These are phyloP conservation scores for Talaromyces sp. DNA, from an alignment of 2,329 filamentous ascomycete genomes.

Conservation along the genomic window DNA sequence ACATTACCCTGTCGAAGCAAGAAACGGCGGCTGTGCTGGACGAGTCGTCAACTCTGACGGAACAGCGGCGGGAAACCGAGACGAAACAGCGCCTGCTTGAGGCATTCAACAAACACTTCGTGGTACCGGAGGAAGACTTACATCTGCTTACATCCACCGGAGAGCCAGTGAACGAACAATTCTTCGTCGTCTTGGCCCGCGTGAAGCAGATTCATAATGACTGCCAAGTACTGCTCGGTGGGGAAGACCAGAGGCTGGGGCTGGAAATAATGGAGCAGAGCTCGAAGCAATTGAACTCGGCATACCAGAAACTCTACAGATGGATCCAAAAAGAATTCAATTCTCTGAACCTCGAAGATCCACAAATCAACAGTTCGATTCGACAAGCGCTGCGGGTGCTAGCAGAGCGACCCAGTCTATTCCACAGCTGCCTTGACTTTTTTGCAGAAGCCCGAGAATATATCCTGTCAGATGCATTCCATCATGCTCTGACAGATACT, in stretches of 20 bases:
- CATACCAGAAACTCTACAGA: slow-evolving; percentile 91
- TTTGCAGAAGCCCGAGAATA: slow-evolving; percentile 88
- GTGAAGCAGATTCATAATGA: slow-evolving; percentile 85
- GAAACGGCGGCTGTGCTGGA: slow-evolving; percentile 70
- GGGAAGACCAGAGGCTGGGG: slow-evolving; percentile 82
- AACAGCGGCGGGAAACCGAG: slow-evolving; percentile 68
- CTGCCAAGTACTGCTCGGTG: slow-evolving; percentile 81
- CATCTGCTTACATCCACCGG: slow-evolving; percentile 69
- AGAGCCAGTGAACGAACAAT: slow-evolving; percentile 77
- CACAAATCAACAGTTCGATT: slow-evolving; percentile 82
- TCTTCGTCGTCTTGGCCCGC: slow-evolving; percentile 71
- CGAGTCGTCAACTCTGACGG: slow-evolving; percentile 69
- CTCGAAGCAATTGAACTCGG: slow-evolving; percentile 77
- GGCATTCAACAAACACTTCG: slow-evolving; percentile 76
- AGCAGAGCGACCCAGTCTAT: slow-evolving; percentile 81
- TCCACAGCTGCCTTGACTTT: slow-evolving; percentile 88
- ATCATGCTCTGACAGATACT: slow-evolving; percentile 75
- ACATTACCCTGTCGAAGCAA: slow-evolving; percentile 68
- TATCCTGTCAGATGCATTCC: slow-evolving; percentile 82
- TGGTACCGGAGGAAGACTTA: slow-evolving; percentile 76
- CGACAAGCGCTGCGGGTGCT: slow-evolving; percentile 78
- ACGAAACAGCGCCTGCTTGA: slow-evolving; percentile 72
- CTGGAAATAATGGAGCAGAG: slow-evolving; percentile 88
- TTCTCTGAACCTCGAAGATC: slow-evolving; percentile 85
- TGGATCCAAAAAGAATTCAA: slow-evolving; percentile 96